Percentiles rank a stretch among this genome's conserved stretches.
These are phyloP conservation scores for Berberis vulgaris DNA, from an alignment of 164 flowering plant genomes.

Conservation along the genomic window DNA sequence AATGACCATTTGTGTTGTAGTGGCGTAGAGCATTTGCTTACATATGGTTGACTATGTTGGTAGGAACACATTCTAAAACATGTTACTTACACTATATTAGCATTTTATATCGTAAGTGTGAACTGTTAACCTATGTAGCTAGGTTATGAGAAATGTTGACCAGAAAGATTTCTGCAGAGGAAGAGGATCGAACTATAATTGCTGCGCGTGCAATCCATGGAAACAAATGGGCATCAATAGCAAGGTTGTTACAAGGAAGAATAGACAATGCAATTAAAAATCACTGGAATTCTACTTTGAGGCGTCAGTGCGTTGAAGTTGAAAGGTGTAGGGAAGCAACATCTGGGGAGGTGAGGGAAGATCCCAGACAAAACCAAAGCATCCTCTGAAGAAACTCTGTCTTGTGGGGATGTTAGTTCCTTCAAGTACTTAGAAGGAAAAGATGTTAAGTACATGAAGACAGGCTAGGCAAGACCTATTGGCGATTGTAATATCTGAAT, in stretches of 20 bases:
- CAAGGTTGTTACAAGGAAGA: constrained; percentile 75
- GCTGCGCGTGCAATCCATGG: constrained; percentile 84
- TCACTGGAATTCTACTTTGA: constrained; percentile 91
- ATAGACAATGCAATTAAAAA: constrained; percentile 91
- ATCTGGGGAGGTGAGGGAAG: constrained; percentile 33
- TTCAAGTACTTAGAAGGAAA: constrained; percentile 39
- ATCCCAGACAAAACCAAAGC: constrained; percentile 51
- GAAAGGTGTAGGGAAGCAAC: constrained; percentile 16
- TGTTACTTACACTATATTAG: too few species aligned
- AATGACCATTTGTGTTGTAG: too few species aligned
- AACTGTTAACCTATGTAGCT: background rate
- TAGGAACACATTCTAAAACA: too few species aligned
- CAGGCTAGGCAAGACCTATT: too few species aligned
- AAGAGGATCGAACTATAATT: constrained; percentile 65
- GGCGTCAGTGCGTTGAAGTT: constrained; percentile 44
- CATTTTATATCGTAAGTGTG: too few species aligned
- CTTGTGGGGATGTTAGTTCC: constrained; percentile 46
- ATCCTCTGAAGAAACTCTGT: constrained; percentile 76
- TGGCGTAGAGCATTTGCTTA: too few species aligned
- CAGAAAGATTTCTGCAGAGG: constrained; percentile 39
- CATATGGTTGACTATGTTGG: too few species aligned
- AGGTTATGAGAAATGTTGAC: background rate
- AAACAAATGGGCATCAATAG: constrained; percentile 86
- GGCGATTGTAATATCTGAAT: too few species aligned
- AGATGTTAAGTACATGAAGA: too few species aligned